Evolutionary conservation across 1,284 basidiomycete species (phyloP).

Genomic region (Ceratobasidium sp.): DNA sequence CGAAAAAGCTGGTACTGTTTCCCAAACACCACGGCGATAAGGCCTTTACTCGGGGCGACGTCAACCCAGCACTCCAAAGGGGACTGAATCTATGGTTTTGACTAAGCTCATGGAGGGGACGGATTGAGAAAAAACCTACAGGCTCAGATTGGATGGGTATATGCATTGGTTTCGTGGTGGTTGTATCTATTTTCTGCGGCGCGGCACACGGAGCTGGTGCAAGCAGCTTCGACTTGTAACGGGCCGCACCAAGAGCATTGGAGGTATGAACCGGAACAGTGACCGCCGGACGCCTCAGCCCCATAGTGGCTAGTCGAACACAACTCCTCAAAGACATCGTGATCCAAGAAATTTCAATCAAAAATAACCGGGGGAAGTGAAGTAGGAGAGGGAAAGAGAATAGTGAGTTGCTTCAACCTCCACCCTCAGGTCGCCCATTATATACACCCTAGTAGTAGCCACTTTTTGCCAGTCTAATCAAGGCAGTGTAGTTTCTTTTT

Average conservation of each 20-base stretch:
- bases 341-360: background rate
- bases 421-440: background rate
- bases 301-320: background rate
- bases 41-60: slow-evolving; percentile 4
- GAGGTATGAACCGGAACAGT: background rate
- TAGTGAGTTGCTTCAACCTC: background rate
- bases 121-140: background rate
- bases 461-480: background rate
- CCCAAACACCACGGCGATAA: slow-evolving; percentile 31
- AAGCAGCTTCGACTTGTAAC: slow-evolving; percentile 8
- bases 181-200: background rate
- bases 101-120: background rate
- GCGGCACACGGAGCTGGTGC: slow-evolving; percentile 3
- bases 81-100: background rate
- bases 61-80: slow-evolving; percentile 33
- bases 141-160: background rate
- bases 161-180: background rate
- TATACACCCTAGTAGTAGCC: slow-evolving; percentile 7
- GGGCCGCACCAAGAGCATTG: background rate
- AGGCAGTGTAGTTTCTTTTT: slow-evolving; percentile 4
- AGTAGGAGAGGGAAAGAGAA: background rate
- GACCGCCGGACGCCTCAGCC: slow-evolving; percentile 7
- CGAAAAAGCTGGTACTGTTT: slow-evolving; percentile 26
- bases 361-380: too few species aligned
- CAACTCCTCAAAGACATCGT: background rate